A percentile compares a stretch with the other conserved stretches of the same genome.
phyloP scores from a whole-genome alignment of 108 stramenopile species.

The Pseudonitzschia pungens region DNA sequence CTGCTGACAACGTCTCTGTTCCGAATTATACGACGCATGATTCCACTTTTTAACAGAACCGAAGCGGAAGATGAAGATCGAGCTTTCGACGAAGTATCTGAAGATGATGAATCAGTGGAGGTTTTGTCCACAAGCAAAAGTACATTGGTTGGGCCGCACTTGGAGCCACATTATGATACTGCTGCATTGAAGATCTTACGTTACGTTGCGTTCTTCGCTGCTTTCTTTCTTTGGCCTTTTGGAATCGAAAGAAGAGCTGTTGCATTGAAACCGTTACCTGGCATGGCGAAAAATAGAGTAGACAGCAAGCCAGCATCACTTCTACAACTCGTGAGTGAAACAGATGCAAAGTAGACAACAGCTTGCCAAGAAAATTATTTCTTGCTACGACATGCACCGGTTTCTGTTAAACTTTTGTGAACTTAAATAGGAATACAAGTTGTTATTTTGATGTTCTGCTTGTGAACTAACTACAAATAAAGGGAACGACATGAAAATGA shows the following conservation, averaged over 20 bases:
- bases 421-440: no score
- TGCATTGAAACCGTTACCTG: background rate
- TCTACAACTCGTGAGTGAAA: background rate
- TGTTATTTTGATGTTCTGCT: no score
- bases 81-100: slow-evolving; percentile 8
- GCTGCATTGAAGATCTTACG: background rate
- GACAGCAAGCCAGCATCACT: background rate
- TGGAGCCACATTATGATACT: background rate
- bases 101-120: background rate
- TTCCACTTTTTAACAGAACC: background rate
- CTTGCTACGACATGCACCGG: no score
- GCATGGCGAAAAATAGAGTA: background rate
- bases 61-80: background rate
- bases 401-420: no score
- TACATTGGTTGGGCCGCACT: background rate
- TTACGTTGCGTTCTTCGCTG: background rate
- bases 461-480: no score
- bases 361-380: no score
- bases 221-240: slow-evolving; percentile 9
- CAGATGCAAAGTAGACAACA: background rate
- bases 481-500: no score
- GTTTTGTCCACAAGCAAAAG: background rate
- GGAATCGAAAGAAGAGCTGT: slow-evolving; percentile 8
- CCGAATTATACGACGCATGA: background rate
- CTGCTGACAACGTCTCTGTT: slow-evolving; percentile 7